These are phyloP conservation scores for Perkinsus olseni DNA, from an alignment of 169 alveolate genomes.

Conservation along the genomic window DNA sequence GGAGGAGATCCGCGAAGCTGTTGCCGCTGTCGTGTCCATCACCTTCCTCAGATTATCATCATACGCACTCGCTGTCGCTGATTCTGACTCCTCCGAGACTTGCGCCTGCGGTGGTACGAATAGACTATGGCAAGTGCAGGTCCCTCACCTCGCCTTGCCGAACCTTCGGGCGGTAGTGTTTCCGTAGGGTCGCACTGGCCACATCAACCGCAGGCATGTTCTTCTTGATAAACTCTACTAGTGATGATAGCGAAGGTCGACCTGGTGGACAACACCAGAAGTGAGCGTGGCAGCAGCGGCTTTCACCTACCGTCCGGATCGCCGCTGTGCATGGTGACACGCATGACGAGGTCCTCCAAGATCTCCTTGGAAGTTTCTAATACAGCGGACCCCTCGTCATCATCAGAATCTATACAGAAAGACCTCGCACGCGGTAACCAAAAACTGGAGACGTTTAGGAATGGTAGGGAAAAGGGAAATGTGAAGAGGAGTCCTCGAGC, in stretches of 20 bases:
- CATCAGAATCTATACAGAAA: neutral
- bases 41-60: neutral
- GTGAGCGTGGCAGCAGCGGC: too few species aligned
- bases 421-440: too few species aligned
- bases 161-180: neutral
- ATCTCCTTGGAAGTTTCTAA: neutral
- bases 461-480: too few species aligned
- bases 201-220: neutral
- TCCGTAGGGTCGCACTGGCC: neutral
- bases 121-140: neutral
- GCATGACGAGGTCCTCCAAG: neutral
- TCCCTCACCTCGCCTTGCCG: neutral
- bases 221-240: neutral
- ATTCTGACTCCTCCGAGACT: neutral
- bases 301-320: neutral
- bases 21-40: neutral
- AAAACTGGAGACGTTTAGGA: too few species aligned
- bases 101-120: too few species aligned
- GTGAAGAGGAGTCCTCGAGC: too few species aligned
- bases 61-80: neutral
- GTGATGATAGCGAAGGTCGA: neutral
- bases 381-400: neutral
- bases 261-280: neutral
- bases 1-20: neutral
- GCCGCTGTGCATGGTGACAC: neutral